A percentile compares a stretch with the other conserved stretches of the same genome.
Conservation (phyloP, 23 red algal genomes). For the Chondrus crispus region DNA sequence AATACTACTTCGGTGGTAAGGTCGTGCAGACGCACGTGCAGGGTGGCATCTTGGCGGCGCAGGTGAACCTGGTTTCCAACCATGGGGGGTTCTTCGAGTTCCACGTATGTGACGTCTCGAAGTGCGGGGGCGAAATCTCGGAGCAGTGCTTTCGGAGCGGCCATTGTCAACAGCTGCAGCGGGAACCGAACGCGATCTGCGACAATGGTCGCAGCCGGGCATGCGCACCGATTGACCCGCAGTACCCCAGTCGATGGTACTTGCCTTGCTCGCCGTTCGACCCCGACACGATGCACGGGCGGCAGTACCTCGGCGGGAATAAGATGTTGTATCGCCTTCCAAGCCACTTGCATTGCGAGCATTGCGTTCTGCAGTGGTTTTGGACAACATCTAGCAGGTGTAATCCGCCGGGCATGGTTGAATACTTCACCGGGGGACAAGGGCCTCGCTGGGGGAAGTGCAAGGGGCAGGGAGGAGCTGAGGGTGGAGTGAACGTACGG, state of each 20-base stretch:
- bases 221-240: constrained; percentile 40
- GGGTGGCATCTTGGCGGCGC: not conserved
- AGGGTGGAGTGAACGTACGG: not conserved
- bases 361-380: constrained; percentile 58
- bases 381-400: constrained; percentile 43
- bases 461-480: constrained; percentile 7
- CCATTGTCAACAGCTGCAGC: not conserved
- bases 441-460: constrained; percentile 18
- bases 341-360: constrained; percentile 8
- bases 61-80: not conserved
- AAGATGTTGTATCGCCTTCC: constrained; percentile 14
- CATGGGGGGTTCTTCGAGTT: constrained; percentile 43
- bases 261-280: constrained; percentile 2
- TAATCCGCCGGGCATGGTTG: constrained; percentile 51
- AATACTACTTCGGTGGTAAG: not conserved
- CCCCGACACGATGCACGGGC: not conserved
- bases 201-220: not conserved
- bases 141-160: not conserved
- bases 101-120: constrained; percentile 36
- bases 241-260: constrained; percentile 30
- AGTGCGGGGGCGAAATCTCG: constrained; percentile 44
- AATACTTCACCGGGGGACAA: constrained; percentile 32
- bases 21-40: not conserved
- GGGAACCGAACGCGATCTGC: not conserved
- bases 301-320: not conserved